Evolutionary conservation across 768 basidiomycete species (phyloP).

Genomic region (Neoboletus magnificus): DNA sequence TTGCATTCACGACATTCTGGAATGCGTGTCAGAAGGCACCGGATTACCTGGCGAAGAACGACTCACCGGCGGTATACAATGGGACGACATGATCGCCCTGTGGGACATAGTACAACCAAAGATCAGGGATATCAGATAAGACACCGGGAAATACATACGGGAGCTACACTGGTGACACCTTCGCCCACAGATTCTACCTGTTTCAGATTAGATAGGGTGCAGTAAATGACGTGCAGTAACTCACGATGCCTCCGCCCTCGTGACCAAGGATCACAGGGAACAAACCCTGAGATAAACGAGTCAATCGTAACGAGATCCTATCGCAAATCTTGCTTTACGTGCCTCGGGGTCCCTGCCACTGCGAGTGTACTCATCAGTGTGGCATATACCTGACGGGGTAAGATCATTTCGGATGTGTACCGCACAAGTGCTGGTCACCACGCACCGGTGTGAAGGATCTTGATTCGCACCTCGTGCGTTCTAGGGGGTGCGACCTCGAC

Average conservation of each 20-base stretch:
- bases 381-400: slow-evolving; percentile 71
- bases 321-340: slow-evolving; percentile 13
- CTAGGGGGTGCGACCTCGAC: slow-evolving; percentile 91
- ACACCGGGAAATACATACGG: slow-evolving; percentile 33
- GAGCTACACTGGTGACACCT: slow-evolving; percentile 78
- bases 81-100: slow-evolving; percentile 97
- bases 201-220: slow-evolving; percentile 1
- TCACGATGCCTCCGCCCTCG: slow-evolving; percentile 87
- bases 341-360: slow-evolving; percentile 96
- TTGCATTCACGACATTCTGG: slow-evolving; percentile 94
- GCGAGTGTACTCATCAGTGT: slow-evolving; percentile 97
- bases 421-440: slow-evolving; percentile 1
- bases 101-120: not conserved
- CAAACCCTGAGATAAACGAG: slow-evolving; percentile 51
- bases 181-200: slow-evolving; percentile 98
- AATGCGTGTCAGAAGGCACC: slow-evolving; percentile 5
- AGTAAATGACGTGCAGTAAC: slow-evolving; percentile 26
- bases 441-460: slow-evolving; percentile 86
- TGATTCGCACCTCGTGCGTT: slow-evolving; percentile 89
- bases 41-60: not conserved
- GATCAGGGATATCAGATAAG: not conserved
- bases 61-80: slow-evolving; percentile 86
- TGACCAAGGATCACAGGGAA: slow-evolving; percentile 95
- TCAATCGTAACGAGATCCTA: not conserved
- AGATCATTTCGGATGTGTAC: slow-evolving; percentile 2